A percentile compares a stretch with the other conserved stretches of the same genome.
Conservation (phyloP, 2,329 filamentous ascomycete genomes). For the Fusarium anthophilum region DNA sequence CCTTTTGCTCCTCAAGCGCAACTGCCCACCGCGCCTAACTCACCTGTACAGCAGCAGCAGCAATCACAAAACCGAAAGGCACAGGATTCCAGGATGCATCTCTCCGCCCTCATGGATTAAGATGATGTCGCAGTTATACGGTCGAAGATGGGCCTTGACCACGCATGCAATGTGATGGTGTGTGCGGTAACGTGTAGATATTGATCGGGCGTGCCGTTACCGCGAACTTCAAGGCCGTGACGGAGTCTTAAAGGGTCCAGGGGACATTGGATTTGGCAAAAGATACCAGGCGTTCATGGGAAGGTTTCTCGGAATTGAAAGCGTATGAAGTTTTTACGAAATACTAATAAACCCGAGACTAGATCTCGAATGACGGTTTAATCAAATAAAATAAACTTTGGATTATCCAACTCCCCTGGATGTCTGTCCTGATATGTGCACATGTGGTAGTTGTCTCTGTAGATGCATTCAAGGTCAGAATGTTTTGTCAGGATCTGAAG, state of each 20-base stretch:
- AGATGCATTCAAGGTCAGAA: background rate
- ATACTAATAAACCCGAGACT: background rate
- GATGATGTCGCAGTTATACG: background rate
- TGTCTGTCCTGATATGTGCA: background rate
- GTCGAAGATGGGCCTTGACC: background rate
- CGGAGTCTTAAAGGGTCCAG: background rate
- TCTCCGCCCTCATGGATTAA: conserved; percentile 37
- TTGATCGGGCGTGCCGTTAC: background rate
- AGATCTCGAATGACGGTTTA: background rate
- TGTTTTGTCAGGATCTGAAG: background rate
- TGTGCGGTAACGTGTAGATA: background rate
- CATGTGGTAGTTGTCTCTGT: background rate
- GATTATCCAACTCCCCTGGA: background rate
- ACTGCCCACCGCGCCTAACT: conserved; percentile 43
- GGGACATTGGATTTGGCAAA: conserved; percentile 7
- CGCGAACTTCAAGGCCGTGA: background rate
- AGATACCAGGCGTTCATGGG: conserved; percentile 30
- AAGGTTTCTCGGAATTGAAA: background rate
- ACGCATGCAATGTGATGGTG: background rate
- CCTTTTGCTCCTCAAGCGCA: conserved; percentile 31
- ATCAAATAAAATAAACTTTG: background rate
- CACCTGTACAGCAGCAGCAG: conserved; percentile 35
- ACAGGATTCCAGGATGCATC: conserved; percentile 39
- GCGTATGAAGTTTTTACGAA: background rate
- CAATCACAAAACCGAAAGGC: conserved; percentile 22